A percentile compares a stretch with the other conserved stretches of the same genome.
These are phyloP conservation scores for Syzygium malaccense DNA, from an alignment of 441 rosid species.

Conservation along the genomic window DNA sequence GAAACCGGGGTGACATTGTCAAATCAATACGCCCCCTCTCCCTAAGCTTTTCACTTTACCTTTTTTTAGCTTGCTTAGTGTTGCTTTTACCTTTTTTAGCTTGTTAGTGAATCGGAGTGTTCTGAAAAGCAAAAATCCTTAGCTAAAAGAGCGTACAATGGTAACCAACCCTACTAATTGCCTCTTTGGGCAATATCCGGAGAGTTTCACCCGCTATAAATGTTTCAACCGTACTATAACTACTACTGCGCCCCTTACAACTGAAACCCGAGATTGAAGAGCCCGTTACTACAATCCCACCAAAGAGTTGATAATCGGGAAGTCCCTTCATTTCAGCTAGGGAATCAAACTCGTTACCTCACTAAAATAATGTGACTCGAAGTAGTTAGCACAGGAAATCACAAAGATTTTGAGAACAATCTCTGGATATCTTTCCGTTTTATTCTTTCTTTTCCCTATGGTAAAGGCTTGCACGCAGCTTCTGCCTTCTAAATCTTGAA, in stretches of 20 bases:
- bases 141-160: neutral
- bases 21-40: neutral
- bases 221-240: neutral
- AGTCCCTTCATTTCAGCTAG: neutral
- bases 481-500: neutral
- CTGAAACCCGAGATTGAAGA: fast-evolving
- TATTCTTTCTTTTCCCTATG: neutral
- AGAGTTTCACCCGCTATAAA: neutral
- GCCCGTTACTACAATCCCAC: fast-evolving
- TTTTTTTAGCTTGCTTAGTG: no score
- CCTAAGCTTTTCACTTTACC: neutral
- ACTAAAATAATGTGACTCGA: neutral
- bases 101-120: neutral
- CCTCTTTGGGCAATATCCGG: neutral
- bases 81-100: neutral
- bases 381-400: neutral
- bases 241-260: fast-evolving
- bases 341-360: fast-evolving
- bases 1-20: neutral
- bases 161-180: neutral
- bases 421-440: neutral
- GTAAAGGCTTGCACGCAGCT: neutral
- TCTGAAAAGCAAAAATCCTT: neutral
- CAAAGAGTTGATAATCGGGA: neutral
- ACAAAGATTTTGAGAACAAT: neutral